Conservation (phyloP, 306 rosid species). For the Luffa acutangula region DNA sequence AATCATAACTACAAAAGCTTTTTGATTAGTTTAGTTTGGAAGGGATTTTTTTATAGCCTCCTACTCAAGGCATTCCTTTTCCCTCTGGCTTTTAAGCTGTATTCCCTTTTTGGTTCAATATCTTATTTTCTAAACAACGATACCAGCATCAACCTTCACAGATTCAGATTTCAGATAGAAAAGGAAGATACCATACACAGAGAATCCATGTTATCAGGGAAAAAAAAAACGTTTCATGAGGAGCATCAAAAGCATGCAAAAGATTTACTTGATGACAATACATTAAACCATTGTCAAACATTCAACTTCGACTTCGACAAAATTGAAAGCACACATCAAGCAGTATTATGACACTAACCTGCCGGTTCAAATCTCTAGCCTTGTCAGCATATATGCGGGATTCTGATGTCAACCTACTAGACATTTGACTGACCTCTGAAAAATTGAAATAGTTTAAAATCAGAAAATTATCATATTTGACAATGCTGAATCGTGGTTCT, state of each 20-base stretch:
- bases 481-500: neutral
- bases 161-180: neutral
- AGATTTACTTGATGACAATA: neutral
- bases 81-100: neutral
- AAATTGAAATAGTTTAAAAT: constrained; percentile 6
- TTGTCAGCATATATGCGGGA: constrained; percentile 87
- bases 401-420: constrained; percentile 90
- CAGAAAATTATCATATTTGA: neutral
- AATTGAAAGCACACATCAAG: neutral
- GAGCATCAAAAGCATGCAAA: neutral
- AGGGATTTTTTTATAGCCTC: neutral
- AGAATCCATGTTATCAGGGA: neutral
- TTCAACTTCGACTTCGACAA: neutral
- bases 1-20: neutral
- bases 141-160: neutral
- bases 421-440: constrained; percentile 99
- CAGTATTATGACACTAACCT: constrained; percentile 40
- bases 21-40: neutral
- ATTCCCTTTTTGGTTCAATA: neutral
- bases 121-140: neutral
- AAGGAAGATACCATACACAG: neutral
- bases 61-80: neutral
- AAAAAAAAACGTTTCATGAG: neutral
- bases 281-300: neutral
- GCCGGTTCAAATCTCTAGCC: constrained; percentile 87